Conservation (phyloP, 2,329 filamentous ascomycete species). For the Aspergillus brunneoviolaceus region DNA sequence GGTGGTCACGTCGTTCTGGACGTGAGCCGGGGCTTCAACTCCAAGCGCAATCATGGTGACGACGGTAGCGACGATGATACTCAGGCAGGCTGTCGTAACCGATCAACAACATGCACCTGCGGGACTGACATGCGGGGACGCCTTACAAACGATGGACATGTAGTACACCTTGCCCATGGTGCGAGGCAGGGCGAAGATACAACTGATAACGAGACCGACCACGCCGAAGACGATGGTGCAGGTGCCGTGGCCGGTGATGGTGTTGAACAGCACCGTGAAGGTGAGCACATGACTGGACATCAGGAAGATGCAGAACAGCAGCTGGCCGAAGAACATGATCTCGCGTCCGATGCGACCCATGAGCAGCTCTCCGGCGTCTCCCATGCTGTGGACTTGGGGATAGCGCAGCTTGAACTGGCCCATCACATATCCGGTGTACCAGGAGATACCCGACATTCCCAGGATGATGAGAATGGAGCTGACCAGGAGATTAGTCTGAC, state of each 20-base stretch:
- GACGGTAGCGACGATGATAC: slow-evolving; percentile 57
- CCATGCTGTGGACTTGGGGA: slow-evolving; percentile 64
- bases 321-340: slow-evolving; percentile 60
- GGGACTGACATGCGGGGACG: too few species aligned
- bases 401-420: slow-evolving; percentile 58
- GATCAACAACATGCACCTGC: slow-evolving; percentile 6
- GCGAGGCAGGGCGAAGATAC: slow-evolving; percentile 59
- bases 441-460: slow-evolving; percentile 54
- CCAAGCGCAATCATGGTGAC: slow-evolving; percentile 67
- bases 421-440: slow-evolving; percentile 60
- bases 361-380: slow-evolving; percentile 65
- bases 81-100: slow-evolving; percentile 54
- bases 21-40: slow-evolving; percentile 46
- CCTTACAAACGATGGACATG: slow-evolving; percentile 58
- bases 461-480: slow-evolving; percentile 55
- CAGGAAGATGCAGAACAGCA: slow-evolving; percentile 65
- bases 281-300: slow-evolving; percentile 69
- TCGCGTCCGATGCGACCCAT: slow-evolving; percentile 62
- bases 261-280: slow-evolving; percentile 67
- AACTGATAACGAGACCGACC: slow-evolving; percentile 58
- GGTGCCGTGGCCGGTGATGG: slow-evolving; percentile 58
- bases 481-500: neutral
- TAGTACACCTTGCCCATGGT: slow-evolving; percentile 62
- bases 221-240: slow-evolving; percentile 65
- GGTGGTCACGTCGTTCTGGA: slow-evolving; percentile 36